These are phyloP conservation scores for Immersiella caudata DNA, from an alignment of 495 filamentous ascomycete genomes.

Conservation along the genomic window DNA sequence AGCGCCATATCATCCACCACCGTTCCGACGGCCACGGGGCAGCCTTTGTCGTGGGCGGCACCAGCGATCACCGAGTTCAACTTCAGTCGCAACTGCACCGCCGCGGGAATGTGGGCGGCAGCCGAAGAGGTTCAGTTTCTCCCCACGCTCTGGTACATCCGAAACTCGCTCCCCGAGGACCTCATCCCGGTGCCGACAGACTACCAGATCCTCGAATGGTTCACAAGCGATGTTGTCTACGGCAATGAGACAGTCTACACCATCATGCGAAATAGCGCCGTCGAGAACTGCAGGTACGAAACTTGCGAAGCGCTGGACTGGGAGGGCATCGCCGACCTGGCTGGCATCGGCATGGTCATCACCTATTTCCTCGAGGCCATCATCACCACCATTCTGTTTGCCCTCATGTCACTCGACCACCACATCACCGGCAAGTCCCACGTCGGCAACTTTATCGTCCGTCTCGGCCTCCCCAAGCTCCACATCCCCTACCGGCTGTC, in stretches of 20 bases:
- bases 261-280: background rate
- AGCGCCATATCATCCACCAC: background rate
- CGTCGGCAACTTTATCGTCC: background rate
- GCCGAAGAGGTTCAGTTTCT: background rate
- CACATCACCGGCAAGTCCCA: background rate
- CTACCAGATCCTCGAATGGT: conserved; percentile 16
- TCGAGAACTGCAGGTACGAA: conserved; percentile 8
- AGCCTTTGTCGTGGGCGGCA: background rate
- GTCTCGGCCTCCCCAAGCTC: background rate
- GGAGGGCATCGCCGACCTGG: conserved; percentile 16
- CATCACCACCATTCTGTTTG: conserved; percentile 6
- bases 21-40: background rate
- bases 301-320: conserved; percentile 12
- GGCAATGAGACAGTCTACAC: conserved; percentile 10
- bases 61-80: background rate
- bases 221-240: conserved; percentile 2
- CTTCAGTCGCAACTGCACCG: conserved; percentile 8
- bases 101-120: conserved; percentile 2
- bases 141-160: conserved; percentile 5
- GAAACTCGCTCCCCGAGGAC: conserved; percentile 2
- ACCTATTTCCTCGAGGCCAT: conserved; percentile 16
- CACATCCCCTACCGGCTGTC: conserved; percentile 11
- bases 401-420: conserved; percentile 6
- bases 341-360: conserved; percentile 15
- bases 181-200: background rate